These are phyloP conservation scores for Triticum monococcum DNA, from an alignment of 176 grass and related monocot species.

Conservation along the genomic window DNA sequence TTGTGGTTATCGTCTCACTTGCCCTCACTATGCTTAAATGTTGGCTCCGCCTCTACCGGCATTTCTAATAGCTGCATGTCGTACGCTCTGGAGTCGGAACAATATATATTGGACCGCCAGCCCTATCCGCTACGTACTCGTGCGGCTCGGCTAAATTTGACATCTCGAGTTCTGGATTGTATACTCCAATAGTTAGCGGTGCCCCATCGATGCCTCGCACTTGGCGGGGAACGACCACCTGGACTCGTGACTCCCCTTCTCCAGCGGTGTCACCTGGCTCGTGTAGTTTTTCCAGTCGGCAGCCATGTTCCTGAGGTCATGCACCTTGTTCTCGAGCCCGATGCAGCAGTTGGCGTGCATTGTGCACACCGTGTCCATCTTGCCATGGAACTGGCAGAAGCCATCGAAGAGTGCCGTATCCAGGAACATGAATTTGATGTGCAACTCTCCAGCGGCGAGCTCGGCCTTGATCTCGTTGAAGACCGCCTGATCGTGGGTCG, in stretches of 20 bases:
- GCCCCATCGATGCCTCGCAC: not conserved
- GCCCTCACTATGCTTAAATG: too few relatives aligned
- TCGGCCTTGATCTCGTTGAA: conserved; percentile 48
- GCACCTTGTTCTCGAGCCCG: conserved; percentile 41
- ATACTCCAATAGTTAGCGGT: not conserved
- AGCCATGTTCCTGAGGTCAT: conserved; percentile 30
- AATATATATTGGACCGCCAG: too few relatives aligned
- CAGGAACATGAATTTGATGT: conserved; percentile 39
- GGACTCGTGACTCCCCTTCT: not conserved
- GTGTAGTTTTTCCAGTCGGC: conserved; percentile 54
- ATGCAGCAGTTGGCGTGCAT: conserved; percentile 62
- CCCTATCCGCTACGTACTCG: too few relatives aligned
- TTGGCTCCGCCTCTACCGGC: too few relatives aligned
- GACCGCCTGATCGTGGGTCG: conserved; percentile 33
- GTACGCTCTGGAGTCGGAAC: too few relatives aligned
- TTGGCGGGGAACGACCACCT: conserved; percentile 1
- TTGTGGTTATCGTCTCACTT: too few relatives aligned
- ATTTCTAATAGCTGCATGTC: too few relatives aligned
- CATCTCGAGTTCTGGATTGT: too few relatives aligned
- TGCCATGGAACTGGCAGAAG: conserved; percentile 42
- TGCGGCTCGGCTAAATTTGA: too few relatives aligned
- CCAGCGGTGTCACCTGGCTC: not conserved
- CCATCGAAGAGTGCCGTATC: conserved; percentile 37
- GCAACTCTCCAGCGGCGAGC: not conserved
- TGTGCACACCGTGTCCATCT: conserved; percentile 35